Conservation (phyloP, 2,329 filamentous ascomycete genomes). For the Aspergillus nomiae region DNA sequence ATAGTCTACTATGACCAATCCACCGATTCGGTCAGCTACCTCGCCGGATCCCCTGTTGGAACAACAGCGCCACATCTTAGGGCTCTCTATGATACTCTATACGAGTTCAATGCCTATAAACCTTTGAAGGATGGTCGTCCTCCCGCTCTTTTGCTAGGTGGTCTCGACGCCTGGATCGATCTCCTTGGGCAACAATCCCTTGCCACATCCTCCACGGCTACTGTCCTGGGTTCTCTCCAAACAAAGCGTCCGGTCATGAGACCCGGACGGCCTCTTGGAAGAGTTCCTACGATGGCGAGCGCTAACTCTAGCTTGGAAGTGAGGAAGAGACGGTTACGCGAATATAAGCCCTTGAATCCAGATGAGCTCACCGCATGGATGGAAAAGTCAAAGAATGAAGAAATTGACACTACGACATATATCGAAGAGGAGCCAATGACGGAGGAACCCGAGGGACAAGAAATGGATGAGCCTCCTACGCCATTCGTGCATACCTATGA, state of each 20-base stretch:
- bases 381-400: slow-evolving; percentile 70
- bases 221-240: slow-evolving; percentile 49
- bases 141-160: slow-evolving; percentile 79
- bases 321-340: slow-evolving; percentile 58
- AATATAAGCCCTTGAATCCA: slow-evolving; percentile 71
- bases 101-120: slow-evolving; percentile 79
- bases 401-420: slow-evolving; percentile 50
- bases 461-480: slow-evolving; percentile 48
- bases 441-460: slow-evolving; percentile 46
- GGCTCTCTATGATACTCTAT: slow-evolving; percentile 75
- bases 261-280: slow-evolving; percentile 52
- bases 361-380: slow-evolving; percentile 84
- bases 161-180: slow-evolving; percentile 83
- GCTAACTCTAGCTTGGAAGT: slow-evolving; percentile 55
- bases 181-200: slow-evolving; percentile 73
- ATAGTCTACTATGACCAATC: slow-evolving; percentile 87
- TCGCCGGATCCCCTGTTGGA: slow-evolving; percentile 48
- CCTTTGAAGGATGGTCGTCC: slow-evolving; percentile 65
- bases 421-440: slow-evolving; percentile 39
- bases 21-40: slow-evolving; percentile 61
- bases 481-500: slow-evolving; percentile 71
- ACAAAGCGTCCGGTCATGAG: slow-evolving; percentile 38
- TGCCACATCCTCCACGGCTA: slow-evolving; percentile 57
- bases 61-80: slow-evolving; percentile 61
- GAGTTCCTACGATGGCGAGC: slow-evolving; percentile 55